Evolutionary conservation across 164 flowering plant species (phyloP).

Genomic region (Tetrastigma voinierianum): DNA sequence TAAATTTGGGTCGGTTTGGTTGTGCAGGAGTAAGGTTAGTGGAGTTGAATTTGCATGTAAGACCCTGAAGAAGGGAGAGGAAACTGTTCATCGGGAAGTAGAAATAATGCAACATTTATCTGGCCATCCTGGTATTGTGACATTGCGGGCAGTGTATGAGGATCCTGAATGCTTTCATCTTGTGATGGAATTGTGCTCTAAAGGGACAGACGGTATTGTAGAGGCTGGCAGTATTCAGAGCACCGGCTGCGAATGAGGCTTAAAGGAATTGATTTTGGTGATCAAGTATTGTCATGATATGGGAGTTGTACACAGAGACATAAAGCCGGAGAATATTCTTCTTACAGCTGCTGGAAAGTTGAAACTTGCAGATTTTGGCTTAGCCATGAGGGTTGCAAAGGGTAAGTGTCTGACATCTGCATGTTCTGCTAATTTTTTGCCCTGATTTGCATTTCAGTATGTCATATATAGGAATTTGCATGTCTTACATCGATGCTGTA

Average conservation of each 20-base stretch:
- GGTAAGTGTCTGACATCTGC: slow-evolving; percentile 35
- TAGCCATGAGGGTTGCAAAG: slow-evolving; percentile 78
- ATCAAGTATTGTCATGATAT: slow-evolving; percentile 97
- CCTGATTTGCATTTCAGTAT: not conserved
- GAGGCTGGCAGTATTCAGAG: slow-evolving; percentile 65
- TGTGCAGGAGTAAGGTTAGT: slow-evolving; percentile 49
- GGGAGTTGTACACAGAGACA: slow-evolving; percentile 96
- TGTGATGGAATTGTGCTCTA: slow-evolving; percentile 92
- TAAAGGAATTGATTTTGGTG: slow-evolving; percentile 72
- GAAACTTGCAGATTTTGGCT: slow-evolving; percentile 94
- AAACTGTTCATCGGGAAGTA: slow-evolving; percentile 87
- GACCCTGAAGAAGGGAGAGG: slow-evolving; percentile 71
- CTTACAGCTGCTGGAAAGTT: slow-evolving; percentile 73
- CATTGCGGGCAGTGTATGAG: slow-evolving; percentile 83
- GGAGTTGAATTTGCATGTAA: slow-evolving; percentile 84
- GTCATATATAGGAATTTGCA: not conserved
- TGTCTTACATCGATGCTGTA: no score
- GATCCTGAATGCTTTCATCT: slow-evolving; percentile 76
- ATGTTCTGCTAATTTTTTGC: not conserved
- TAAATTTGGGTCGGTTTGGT: slow-evolving; percentile 83
- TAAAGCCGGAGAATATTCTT: slow-evolving; percentile 94
- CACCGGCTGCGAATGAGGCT: slow-evolving; percentile 73
- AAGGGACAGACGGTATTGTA: slow-evolving; percentile 73
- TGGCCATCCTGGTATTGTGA: slow-evolving; percentile 88
- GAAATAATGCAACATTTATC: slow-evolving; percentile 99